Conservation (phyloP, 352 stramenopile species). For the Phytophthora pinifolia region DNA sequence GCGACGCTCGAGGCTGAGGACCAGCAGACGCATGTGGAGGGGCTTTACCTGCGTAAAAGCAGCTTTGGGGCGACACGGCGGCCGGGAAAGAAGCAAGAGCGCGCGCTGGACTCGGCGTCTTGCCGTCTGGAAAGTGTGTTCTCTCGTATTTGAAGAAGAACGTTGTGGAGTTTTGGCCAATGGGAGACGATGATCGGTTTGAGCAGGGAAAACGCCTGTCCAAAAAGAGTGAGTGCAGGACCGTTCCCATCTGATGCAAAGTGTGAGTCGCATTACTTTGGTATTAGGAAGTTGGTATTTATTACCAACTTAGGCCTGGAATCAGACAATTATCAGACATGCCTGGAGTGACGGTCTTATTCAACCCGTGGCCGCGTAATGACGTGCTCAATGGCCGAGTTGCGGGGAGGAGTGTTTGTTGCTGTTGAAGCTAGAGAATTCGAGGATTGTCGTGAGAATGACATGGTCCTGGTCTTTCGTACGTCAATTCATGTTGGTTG, state of each 20-base stretch:
- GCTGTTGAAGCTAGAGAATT: too few species aligned
- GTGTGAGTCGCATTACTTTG: too few species aligned
- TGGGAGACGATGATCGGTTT: neutral
- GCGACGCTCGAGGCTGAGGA: neutral
- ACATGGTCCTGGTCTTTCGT: neutral
- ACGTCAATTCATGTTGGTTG: neutral
- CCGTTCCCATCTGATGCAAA: neutral
- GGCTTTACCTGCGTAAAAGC: conserved; percentile 8
- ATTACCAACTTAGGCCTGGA: too few species aligned
- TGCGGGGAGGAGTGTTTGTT: too few species aligned
- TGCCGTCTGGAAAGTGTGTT: conserved; percentile 27
- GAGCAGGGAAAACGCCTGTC: neutral
- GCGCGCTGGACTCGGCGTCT: conserved; percentile 14
- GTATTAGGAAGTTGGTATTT: too few species aligned
- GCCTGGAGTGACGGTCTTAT: conserved; percentile 1
- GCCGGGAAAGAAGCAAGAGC: conserved; percentile 6
- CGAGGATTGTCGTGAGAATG: too few species aligned
- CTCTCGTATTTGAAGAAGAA: conserved; percentile 30
- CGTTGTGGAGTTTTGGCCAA: conserved; percentile 1
- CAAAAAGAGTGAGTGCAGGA: conserved; percentile 1
- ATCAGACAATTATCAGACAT: too few species aligned
- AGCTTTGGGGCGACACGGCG: neutral
- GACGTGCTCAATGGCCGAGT: too few species aligned
- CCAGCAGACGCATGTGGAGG: neutral
- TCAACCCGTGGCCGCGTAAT: too few species aligned